Evolutionary conservation across 164 flowering plant species (phyloP).

Genomic region (Houttuynia cordata): DNA sequence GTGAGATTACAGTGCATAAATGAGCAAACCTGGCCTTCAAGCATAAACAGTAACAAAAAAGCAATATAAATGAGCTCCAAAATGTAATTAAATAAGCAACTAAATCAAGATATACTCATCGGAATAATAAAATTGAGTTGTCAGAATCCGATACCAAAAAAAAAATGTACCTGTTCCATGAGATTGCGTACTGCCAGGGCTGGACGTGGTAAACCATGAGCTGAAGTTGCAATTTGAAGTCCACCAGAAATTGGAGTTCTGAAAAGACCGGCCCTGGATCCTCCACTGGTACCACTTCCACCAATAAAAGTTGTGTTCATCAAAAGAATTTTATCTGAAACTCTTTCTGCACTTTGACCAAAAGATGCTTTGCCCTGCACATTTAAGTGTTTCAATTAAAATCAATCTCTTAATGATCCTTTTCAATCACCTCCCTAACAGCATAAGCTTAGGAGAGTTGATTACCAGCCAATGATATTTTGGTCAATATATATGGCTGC

Average conservation of each 20-base stretch:
- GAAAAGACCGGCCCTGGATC: constrained; percentile 85
- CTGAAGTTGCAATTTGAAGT: constrained; percentile 98
- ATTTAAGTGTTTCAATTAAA: not conserved
- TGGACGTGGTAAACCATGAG: constrained; percentile 92
- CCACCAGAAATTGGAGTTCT: constrained; percentile 99
- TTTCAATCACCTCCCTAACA: too few relatives aligned
- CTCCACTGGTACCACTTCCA: constrained; percentile 34
- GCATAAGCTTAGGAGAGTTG: too few relatives aligned
- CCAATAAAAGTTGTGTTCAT: constrained; percentile 16
- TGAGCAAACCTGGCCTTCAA: constrained; percentile 98
- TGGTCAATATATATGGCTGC: too few relatives aligned
- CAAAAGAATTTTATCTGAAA: constrained; percentile 16
- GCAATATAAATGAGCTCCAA: not conserved
- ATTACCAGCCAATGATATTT: too few relatives aligned
- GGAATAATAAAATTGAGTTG: not conserved
- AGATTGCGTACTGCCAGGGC: constrained; percentile 97
- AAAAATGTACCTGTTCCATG: constrained; percentile 84
- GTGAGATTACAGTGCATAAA: constrained; percentile 93
- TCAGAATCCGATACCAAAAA: not conserved
- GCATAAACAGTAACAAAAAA: constrained; percentile 4
- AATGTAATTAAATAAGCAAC: not conserved
- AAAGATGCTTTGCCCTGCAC: constrained; percentile 46
- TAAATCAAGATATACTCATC: not conserved
- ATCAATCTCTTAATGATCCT: not conserved
- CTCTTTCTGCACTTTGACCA: constrained; percentile 17